phyloP scores from a whole-genome alignment of 495 filamentous ascomycete species.

The Rhypophila decipiens region DNA sequence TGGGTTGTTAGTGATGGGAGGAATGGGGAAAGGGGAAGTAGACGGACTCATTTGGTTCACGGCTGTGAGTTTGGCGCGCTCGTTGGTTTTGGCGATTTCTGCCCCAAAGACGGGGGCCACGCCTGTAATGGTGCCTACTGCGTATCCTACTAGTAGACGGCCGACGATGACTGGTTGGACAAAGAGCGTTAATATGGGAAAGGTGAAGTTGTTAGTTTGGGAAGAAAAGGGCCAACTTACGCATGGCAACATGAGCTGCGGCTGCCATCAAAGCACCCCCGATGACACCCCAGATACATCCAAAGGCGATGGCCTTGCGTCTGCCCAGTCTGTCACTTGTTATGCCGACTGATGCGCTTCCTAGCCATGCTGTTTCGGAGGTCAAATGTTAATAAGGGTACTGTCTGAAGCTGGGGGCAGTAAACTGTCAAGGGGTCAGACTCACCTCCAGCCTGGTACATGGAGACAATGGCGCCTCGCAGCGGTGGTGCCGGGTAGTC shows the following conservation, averaged over 20 bases:
- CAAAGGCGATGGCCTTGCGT: constrained; percentile 41
- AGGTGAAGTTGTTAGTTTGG: too few relatives aligned
- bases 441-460: constrained; percentile 34
- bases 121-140: constrained; percentile 46
- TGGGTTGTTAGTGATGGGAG: neutral
- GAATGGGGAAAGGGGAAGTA: neutral
- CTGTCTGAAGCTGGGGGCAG: too few relatives aligned
- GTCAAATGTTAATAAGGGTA: neutral
- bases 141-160: constrained; percentile 44
- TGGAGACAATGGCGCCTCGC: constrained; percentile 45
- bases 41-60: constrained; percentile 28
- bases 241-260: constrained; percentile 44
- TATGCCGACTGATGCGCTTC: constrained; percentile 40
- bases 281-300: constrained; percentile 38
- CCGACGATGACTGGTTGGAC: constrained; percentile 41
- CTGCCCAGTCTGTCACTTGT: constrained; percentile 43
- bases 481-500: constrained; percentile 34
- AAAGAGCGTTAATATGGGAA: too few relatives aligned
- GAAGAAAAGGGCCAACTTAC: constrained; percentile 14
- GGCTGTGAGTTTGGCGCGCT: constrained; percentile 42
- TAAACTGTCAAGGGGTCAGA: too few relatives aligned
- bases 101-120: constrained; percentile 41
- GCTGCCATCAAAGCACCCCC: constrained; percentile 47
- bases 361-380: constrained; percentile 35
- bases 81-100: constrained; percentile 40